phyloP scores from a whole-genome alignment of 2,329 filamentous ascomycete species.

The Mollisia scopiformis region DNA sequence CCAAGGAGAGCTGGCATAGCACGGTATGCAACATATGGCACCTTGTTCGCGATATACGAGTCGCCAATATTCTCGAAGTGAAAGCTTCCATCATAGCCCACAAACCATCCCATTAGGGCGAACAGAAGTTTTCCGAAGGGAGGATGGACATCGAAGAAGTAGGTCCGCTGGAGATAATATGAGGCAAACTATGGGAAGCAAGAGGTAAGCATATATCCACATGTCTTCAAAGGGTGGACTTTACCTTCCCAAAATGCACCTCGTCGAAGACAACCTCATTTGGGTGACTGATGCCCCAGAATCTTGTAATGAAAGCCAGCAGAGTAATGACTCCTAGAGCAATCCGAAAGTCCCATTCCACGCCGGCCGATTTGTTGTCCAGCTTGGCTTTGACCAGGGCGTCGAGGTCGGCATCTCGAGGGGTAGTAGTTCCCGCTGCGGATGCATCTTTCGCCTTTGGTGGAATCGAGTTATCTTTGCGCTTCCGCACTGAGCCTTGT shows the following conservation, averaged over 20 bases:
- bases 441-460: constrained; percentile 52
- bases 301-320: constrained; percentile 87
- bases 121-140: constrained; percentile 98
- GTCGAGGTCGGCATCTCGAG: constrained; percentile 50
- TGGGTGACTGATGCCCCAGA: constrained; percentile 95
- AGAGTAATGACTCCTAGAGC: constrained; percentile 76
- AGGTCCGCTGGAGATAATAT: constrained; percentile 91
- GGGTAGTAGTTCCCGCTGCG: constrained; percentile 29
- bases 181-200: constrained; percentile 63
- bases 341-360: constrained; percentile 85
- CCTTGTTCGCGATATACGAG: constrained; percentile 95
- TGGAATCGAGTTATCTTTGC: constrained; percentile 48
- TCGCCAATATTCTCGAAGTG: constrained; percentile 99
- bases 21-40: constrained; percentile 95
- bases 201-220: constrained; percentile 11
- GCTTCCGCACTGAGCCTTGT: constrained; percentile 36
- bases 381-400: constrained; percentile 47
- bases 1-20: constrained; percentile 91
- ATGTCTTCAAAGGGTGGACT: background rate
- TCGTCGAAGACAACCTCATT: constrained; percentile 98
- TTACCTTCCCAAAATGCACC: constrained; percentile 98
- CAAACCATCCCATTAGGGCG: constrained; percentile 94
- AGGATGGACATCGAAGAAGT: constrained; percentile 99
- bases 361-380: constrained; percentile 41
- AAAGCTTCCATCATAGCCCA: constrained; percentile 96